Evolutionary conservation across 768 basidiomycete species (phyloP).

Genomic region (Leccinum uliginosum): DNA sequence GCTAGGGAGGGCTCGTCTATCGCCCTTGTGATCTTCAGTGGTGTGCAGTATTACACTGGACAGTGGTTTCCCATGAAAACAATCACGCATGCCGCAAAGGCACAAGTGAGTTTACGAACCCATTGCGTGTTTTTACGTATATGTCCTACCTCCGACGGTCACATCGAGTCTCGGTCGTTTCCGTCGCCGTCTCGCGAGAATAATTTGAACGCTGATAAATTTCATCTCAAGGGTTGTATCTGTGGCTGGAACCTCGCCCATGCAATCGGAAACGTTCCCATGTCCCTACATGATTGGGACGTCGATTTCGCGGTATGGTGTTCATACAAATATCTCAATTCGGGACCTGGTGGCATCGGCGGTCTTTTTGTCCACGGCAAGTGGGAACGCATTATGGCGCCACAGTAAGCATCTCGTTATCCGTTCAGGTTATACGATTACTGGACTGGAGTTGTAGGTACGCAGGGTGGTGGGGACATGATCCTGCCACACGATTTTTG

Average conservation of each 20-base stretch:
- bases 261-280: constrained; percentile 88
- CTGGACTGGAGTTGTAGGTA: constrained; percentile 44
- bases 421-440: constrained; percentile 5
- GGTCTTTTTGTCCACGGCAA: constrained; percentile 86
- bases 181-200: constrained; percentile 8
- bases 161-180: constrained; percentile 1
- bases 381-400: constrained; percentile 60
- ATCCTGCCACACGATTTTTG: constrained; percentile 77
- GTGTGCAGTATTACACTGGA: constrained; percentile 97
- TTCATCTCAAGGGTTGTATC: constrained; percentile 69
- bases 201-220: constrained; percentile 12
- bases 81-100: constrained; percentile 81
- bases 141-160: constrained; percentile 4
- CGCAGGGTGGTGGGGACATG: constrained; percentile 99
- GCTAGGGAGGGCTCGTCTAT: constrained; percentile 69
- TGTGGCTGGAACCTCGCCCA: constrained; percentile 98
- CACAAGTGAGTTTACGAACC: constrained; percentile 51
- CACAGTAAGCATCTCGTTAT: constrained; percentile 48
- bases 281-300: constrained; percentile 87
- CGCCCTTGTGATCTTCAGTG: constrained; percentile 88
- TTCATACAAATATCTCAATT: constrained; percentile 96
- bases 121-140: constrained; percentile 26
- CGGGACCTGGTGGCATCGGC: constrained; percentile 96
- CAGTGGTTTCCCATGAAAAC: constrained; percentile 87
- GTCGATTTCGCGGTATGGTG: constrained; percentile 99